Evolutionary conservation across 306 rosid genomes (phyloP), one percentile per base, ranked within the genome.

Genomic region (Lablab purpureus): DNA sequence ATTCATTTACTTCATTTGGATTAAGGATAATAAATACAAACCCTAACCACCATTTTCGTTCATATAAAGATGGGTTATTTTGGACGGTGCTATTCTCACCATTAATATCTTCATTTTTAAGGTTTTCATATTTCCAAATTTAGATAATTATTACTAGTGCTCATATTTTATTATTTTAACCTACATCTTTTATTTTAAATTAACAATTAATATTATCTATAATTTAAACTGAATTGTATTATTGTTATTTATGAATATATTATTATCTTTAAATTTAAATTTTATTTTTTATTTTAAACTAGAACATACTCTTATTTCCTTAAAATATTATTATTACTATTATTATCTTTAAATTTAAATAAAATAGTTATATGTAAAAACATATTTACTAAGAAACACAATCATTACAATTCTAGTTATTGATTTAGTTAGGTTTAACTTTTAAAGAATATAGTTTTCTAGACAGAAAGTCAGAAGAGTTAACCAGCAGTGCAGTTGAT

Each of bases 1-100:
- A 27, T 7, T 84, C 83, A 23, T 55, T 69, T n/a, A 76, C 79
- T 74, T 83, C 87, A 82, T 68, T 82, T 45, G 80, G 76, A 83
- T 64, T 83, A 36, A 69, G 66, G 32, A 52, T 86, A 47, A 55
- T 72, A 27, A 80, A 75, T 18, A 84, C 82, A 51, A 58, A 54
- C 0, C 77, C 84, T 45, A 84, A 67, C 62, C 6, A 78, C 82
- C 84, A 89, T 12, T 71, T 2, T 45, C 86, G 86, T 30, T 84
- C 86, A 84, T 19, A 75, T 17, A 87, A 83, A 47, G 83, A 67
- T 54, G 84, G 62, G 32, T 79, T 49, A 45, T 74, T n/a, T n/a
- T 60, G 36, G 19, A 25, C 14, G 84, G 27, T 80, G 87, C 76
- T 30, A 43, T 15, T 67, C 56, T 12, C 50, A 3, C n/a, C n/a